Evolutionary conservation across 345 rosid genomes (phyloP), one percentile per base, ranked within the genome.

Genomic region (Aegle marmelos): DNA sequence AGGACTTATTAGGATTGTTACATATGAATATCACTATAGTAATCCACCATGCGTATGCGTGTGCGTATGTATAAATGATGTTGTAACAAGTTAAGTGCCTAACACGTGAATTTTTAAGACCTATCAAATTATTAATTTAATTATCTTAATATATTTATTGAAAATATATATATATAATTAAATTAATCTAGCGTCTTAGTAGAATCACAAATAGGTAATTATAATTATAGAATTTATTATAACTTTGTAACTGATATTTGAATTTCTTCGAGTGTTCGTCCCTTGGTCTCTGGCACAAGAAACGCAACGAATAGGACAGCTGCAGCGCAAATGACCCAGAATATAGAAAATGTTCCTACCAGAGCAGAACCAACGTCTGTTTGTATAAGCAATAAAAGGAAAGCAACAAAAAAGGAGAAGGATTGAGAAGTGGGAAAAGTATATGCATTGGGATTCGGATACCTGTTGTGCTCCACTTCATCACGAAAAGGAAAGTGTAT

Each of bases 311-410:
- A 83, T 5, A 60, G 45, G 21, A 79, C 37, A 1, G 83, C 34
- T 7, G 54, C 53, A 53, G 76, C 81, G 14, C 81, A 62, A 27
- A 79, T 25, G 67, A 56, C 78, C 2, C 83, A 67, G 76, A 77
- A 89, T 30, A 89, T 82, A 71, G 88, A 88, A 78, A 91, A 86
- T 48, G 94, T 86, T 66, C 89, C 94, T 88, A 84, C 60, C 73
- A 39, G 27, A 9, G 6, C n/a, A n/a, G n/a, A n/a, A n/a, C n/a
- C n/a, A n/a, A n/a, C n/a, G n/a, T n/a, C n/a, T n/a, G n/a, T n/a
- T n/a, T n/a, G 39, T 33, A 6, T 67, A 5, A n/a, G 22, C 8
- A n/a, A 24, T 2, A 4, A 24, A 24, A 73, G 28, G 1, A 45
- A 7, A 62, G 36, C 13, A 63, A 19, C n/a, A 36, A 39, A 27